These are phyloP conservation scores for Suillus discolor DNA, from an alignment of 768 basidiomycete species.

Conservation along the genomic window DNA sequence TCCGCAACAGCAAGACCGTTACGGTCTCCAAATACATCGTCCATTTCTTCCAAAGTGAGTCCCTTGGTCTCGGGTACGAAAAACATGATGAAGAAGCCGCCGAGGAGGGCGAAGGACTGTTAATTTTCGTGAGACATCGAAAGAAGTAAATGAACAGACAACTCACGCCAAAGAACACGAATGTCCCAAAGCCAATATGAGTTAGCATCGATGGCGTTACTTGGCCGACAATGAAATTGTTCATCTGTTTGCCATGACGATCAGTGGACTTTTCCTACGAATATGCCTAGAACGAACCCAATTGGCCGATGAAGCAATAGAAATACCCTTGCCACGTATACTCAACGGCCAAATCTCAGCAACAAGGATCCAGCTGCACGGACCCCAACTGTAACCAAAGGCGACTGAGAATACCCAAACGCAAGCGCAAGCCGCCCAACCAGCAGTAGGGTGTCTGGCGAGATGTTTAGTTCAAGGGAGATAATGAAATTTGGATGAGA, in stretches of 20 bases:
- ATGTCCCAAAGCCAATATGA: constrained; percentile 70
- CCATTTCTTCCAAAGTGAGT: constrained; percentile 77
- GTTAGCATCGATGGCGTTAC: constrained; percentile 74
- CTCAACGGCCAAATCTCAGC: constrained; percentile 76
- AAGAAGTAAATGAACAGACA: neutral
- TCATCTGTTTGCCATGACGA: constrained; percentile 50
- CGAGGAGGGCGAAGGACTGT: constrained; percentile 67
- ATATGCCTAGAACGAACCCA: constrained; percentile 47
- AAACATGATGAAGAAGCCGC: constrained; percentile 66
- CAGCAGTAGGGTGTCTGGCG: constrained; percentile 47
- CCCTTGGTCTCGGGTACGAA: constrained; percentile 78
- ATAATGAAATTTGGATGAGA: constrained; percentile 13
- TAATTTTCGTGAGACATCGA: constrained; percentile 9
- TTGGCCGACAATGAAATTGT: constrained; percentile 61
- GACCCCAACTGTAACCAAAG: constrained; percentile 82
- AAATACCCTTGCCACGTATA: constrained; percentile 74
- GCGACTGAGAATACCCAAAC: constrained; percentile 77
- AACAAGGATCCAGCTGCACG: constrained; percentile 76
- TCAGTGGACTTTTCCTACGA: neutral
- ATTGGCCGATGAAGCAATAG: constrained; percentile 75
- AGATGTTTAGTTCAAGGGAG: neutral
- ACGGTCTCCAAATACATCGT: constrained; percentile 68
- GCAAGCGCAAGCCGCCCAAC: constrained; percentile 70
- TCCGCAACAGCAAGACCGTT: constrained; percentile 59
- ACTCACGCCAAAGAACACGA: constrained; percentile 74